A percentile compares a stretch with the other conserved stretches of the same genome.
Conservation (phyloP, 2,329 filamentous ascomycete genomes). For the Botryotinia calthae region DNA sequence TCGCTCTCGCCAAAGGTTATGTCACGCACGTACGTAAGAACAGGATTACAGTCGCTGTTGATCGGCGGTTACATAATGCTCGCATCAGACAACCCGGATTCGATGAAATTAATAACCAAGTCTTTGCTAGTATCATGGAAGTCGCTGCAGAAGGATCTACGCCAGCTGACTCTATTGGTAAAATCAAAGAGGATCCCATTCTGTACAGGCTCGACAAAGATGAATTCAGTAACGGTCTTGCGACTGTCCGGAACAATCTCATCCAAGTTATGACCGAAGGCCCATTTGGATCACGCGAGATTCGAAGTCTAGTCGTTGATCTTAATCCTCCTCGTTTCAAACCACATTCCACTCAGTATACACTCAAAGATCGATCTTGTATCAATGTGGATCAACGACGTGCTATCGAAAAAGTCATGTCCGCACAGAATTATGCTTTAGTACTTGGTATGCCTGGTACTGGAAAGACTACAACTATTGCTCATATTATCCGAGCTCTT, state of each 20-base stretch:
- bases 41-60: constrained; percentile 83
- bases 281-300: constrained; percentile 65
- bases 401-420: constrained; percentile 94
- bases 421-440: constrained; percentile 90
- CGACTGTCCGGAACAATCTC: constrained; percentile 88
- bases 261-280: constrained; percentile 86
- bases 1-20: constrained; percentile 89
- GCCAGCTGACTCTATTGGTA: constrained; percentile 51
- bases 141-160: constrained; percentile 58
- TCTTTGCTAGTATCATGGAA: constrained; percentile 90
- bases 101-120: constrained; percentile 72
- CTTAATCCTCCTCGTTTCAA: constrained; percentile 72
- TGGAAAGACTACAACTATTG: constrained; percentile 96
- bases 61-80: constrained; percentile 84
- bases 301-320: constrained; percentile 79
- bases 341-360: constrained; percentile 59
- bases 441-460: constrained; percentile 98
- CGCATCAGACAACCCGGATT: constrained; percentile 75
- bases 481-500: constrained; percentile 90
- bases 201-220: constrained; percentile 92
- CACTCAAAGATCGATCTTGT: constrained; percentile 57
- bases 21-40: constrained; percentile 74
- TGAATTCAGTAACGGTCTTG: constrained; percentile 98
- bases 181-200: constrained; percentile 53
- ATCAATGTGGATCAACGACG: constrained; percentile 85